Evolutionary conservation across 169 alveolate species (phyloP), one percentile per base, ranked within the genome.

Genomic region (Babesia bigemina): DNA sequence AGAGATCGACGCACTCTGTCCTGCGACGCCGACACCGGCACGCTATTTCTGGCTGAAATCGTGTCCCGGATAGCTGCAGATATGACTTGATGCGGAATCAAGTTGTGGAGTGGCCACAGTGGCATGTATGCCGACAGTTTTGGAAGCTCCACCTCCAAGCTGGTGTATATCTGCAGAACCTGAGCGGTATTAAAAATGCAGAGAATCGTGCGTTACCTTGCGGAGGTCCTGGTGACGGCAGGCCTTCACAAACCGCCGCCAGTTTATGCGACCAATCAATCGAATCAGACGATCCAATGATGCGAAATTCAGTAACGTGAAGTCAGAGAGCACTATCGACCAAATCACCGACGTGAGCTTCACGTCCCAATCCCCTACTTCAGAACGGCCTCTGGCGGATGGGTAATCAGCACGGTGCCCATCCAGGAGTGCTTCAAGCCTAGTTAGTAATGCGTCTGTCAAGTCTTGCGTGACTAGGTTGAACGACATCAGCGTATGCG

Each of bases 1-100:
- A 83, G 59, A 6, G 60, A 62, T 44, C 90, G 9, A 21, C 90
- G 70, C 1, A 65, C 79, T 36, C 69, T 83, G 47, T 83, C 85
- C 52, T 83, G 90, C 13, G 86, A 58, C 16, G 45, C 84, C 19
- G 88, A 81, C 28, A 50, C 33, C 11, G 53, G 48, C 19, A 19
- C 61, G 28, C 24, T 44, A 28, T 22, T 47, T 6, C 52, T 55
- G 67, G 29, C 49, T 11, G 74, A 26, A n/a, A 11, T 44, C 0
- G 70, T n/a, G 21, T 16, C 75, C 28, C 26, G 26, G 47, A 44
- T 58, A 9, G 79, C 78, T 6, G 79, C 79, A n/a, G 22, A 39
- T 21, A 56, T 16, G 49, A 76, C 79, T 8, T 56, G 19, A 0
- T 65, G 47, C 24, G 79, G 86, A 63, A 66, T 56, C 49, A 55